These are phyloP conservation scores for Trichosanthes cucumerina DNA, from an alignment of 306 rosid genomes.

Conservation along the genomic window DNA sequence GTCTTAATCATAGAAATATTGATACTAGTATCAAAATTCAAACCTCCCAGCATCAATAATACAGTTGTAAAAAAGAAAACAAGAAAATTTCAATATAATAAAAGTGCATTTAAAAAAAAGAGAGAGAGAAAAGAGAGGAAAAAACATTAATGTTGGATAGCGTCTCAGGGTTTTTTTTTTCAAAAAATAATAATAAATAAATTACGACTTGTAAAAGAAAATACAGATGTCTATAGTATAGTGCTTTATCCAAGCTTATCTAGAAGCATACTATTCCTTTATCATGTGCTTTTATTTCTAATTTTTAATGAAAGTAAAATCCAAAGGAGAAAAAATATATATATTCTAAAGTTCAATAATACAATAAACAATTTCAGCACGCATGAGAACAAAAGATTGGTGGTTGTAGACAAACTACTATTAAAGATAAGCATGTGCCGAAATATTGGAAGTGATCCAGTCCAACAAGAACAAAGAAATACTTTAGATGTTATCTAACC, in stretches of 20 bases:
- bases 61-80: neutral
- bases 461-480: neutral
- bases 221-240: neutral
- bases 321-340: neutral
- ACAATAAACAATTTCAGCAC: neutral
- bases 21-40: neutral
- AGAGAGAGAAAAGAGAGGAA: too few relatives aligned
- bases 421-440: conserved; percentile 3
- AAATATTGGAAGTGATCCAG: conserved; percentile 6
- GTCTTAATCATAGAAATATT: neutral
- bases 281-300: neutral
- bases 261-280: neutral
- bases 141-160: neutral
- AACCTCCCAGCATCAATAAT: neutral
- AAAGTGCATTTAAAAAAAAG: neutral
- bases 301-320: neutral
- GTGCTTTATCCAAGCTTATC: neutral
- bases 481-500: neutral
- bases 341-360: neutral
- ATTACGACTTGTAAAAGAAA: neutral
- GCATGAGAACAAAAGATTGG: neutral
- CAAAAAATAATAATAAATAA: too few relatives aligned
- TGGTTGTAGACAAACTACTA: neutral
- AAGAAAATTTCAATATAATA: too few relatives aligned
- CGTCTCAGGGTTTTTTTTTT: too few relatives aligned